Conservation (phyloP, 768 basidiomycete species). For the Mycena galopus region DNA sequence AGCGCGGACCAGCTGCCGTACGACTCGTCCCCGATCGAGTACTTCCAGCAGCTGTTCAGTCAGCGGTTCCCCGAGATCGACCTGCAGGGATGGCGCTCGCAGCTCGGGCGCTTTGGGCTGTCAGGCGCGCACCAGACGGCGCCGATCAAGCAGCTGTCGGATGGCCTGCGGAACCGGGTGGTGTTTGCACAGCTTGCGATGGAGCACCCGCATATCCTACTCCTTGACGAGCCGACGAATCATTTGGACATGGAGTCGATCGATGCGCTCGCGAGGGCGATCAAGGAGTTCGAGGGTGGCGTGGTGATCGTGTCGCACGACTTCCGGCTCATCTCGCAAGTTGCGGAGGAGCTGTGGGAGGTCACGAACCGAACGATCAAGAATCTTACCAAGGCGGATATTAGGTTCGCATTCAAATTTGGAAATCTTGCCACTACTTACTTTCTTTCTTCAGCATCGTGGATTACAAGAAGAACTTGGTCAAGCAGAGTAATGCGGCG, state of each 20-base stretch:
- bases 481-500: slow-evolving; percentile 84
- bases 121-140: slow-evolving; percentile 94
- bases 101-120: slow-evolving; percentile 96
- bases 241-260: slow-evolving; percentile 99
- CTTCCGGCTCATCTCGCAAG: slow-evolving; percentile 98
- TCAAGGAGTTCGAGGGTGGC: slow-evolving; percentile 97
- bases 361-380: slow-evolving; percentile 94
- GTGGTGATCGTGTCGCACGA: slow-evolving; percentile 99
- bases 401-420: too few species aligned
- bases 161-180: slow-evolving; percentile 96
- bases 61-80: slow-evolving; percentile 96
- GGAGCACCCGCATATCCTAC: slow-evolving; percentile 96
- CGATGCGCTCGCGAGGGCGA: slow-evolving; percentile 94
- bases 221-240: slow-evolving; percentile 96
- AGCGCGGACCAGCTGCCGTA: slow-evolving; percentile 98
- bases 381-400: slow-evolving; percentile 92
- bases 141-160: slow-evolving; percentile 94
- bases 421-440: too few species aligned
- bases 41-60: slow-evolving; percentile 86
- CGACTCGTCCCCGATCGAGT: slow-evolving; percentile 90
- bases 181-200: slow-evolving; percentile 97
- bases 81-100: slow-evolving; percentile 90
- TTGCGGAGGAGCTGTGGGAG: slow-evolving; percentile 99
- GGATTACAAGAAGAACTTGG: slow-evolving; percentile 92
- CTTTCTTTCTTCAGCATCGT: too few species aligned